Evolutionary conservation across 1,284 basidiomycete genomes (phyloP).

Genomic region (Ceratobasidium sp.): DNA sequence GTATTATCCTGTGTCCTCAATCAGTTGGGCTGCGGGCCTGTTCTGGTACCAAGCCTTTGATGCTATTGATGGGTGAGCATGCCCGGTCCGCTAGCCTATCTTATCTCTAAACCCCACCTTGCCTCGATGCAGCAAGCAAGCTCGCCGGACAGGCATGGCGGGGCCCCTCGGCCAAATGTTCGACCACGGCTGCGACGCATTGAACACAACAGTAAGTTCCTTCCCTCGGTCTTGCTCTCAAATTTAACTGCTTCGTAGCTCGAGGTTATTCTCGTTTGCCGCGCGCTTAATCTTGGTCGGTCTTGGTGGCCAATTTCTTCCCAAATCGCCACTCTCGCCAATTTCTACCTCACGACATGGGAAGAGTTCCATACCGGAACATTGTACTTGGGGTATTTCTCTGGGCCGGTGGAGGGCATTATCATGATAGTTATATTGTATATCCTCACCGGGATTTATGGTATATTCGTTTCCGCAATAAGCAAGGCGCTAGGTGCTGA

Average conservation of each 20-base stretch:
- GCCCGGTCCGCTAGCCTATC: neutral
- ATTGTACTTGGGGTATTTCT: slow-evolving; percentile 90
- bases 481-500: no score
- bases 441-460: slow-evolving; percentile 74
- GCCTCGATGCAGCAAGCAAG: slow-evolving; percentile 82
- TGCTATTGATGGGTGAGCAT: slow-evolving; percentile 78
- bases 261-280: slow-evolving; percentile 79
- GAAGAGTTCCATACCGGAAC: slow-evolving; percentile 96
- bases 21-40: slow-evolving; percentile 84
- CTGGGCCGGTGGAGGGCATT: slow-evolving; percentile 96
- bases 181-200: slow-evolving; percentile 92
- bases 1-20: neutral
- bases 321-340: slow-evolving; percentile 84
- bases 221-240: slow-evolving; percentile 11
- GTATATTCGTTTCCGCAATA: slow-evolving; percentile 52
- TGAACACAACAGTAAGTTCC: slow-evolving; percentile 86
- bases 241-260: slow-evolving; percentile 58
- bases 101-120: slow-evolving; percentile 39
- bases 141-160: slow-evolving; percentile 91
- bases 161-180: slow-evolving; percentile 96
- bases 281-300: slow-evolving; percentile 86
- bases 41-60: slow-evolving; percentile 93
- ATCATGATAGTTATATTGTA: slow-evolving; percentile 83
- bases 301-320: slow-evolving; percentile 96
- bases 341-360: slow-evolving; percentile 97